Evolutionary conservation across 805 yeast genomes (phyloP), one percentile per base, ranked within the genome.

Genomic region (Barnettozyma populi): DNA sequence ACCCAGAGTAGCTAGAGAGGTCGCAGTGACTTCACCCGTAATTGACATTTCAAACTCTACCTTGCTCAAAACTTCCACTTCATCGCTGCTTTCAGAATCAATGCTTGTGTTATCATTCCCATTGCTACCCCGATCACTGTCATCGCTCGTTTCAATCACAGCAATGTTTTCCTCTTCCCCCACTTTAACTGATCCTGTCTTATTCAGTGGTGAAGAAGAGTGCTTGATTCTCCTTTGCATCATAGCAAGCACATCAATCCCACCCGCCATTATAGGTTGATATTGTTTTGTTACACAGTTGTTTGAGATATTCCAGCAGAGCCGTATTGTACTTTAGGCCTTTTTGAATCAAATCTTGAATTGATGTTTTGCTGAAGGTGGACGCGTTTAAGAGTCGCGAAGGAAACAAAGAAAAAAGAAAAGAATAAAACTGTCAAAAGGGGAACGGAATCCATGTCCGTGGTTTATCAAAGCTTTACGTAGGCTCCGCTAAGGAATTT

Each of bases 401-500:
- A 29, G 5, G 29, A 29, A 13, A 13, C 14, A 29, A 29, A 14
- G n/a, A 29, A 29, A 29, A 11, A 29, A 29, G 13, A 29, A 29
- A 29, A 14, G 5, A 29, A 29, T 2, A 11, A 16, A n/a, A n/a
- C n/a, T n/a, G n/a, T n/a, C n/a, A n/a, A n/a, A n/a, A n/a, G n/a
- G n/a, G n/a, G 4, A 74, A 80, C 45, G 92, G 92, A 0, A 76
- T 86, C 2, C 76, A 81, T 57, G 90, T 88, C 19, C 78, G 79
- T 55, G 86, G 86, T n/a, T 67, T 89, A 45, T 76, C 79, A 13
- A 81, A 78, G 43, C 73, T 78, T 14, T 79, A 77, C 55, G 88
- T 85, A 4, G 67, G 80, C 1, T 70, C 77, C 8, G 71, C 79
- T 5, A 66, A 70, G 5, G 94, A 88, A 49, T 73, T 88, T 29